Conservation (phyloP, 352 stramenopile species). For the Paralagenidium karlingii region DNA sequence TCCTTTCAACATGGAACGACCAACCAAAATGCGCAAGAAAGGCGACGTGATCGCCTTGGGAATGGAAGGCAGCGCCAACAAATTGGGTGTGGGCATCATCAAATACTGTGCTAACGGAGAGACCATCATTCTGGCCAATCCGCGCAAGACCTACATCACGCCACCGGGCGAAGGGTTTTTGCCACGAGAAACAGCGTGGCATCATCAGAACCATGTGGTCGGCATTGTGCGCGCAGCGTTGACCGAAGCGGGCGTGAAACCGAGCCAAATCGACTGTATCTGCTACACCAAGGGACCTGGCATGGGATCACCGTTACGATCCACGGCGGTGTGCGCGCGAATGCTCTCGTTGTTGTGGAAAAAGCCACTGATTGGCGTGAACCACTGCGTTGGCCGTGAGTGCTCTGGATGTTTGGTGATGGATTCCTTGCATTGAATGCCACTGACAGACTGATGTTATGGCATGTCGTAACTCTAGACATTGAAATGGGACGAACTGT, state of each 20-base stretch:
- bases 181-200: constrained; percentile 96
- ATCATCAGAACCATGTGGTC: constrained; percentile 97
- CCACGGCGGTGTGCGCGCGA: constrained; percentile 90
- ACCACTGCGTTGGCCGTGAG: constrained; percentile 97
- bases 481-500: constrained; percentile 99
- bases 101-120: constrained; percentile 50
- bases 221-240: constrained; percentile 92
- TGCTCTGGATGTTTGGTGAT: too few species aligned
- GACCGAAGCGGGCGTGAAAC: constrained; percentile 77
- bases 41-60: constrained; percentile 88
- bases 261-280: constrained; percentile 85
- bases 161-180: constrained; percentile 96
- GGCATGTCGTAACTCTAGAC: constrained; percentile 28
- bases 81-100: constrained; percentile 88
- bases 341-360: constrained; percentile 93
- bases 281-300: constrained; percentile 95
- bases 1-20: not conserved
- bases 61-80: constrained; percentile 99
- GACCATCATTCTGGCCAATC: constrained; percentile 95
- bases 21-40: constrained; percentile 27
- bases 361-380: constrained; percentile 94
- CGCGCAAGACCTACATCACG: constrained; percentile 98
- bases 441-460: not conserved
- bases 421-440: not conserved
- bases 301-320: constrained; percentile 97